These are phyloP conservation scores for Xylaria flabelliformis DNA, from an alignment of 495 filamentous ascomycete species.

Conservation along the genomic window DNA sequence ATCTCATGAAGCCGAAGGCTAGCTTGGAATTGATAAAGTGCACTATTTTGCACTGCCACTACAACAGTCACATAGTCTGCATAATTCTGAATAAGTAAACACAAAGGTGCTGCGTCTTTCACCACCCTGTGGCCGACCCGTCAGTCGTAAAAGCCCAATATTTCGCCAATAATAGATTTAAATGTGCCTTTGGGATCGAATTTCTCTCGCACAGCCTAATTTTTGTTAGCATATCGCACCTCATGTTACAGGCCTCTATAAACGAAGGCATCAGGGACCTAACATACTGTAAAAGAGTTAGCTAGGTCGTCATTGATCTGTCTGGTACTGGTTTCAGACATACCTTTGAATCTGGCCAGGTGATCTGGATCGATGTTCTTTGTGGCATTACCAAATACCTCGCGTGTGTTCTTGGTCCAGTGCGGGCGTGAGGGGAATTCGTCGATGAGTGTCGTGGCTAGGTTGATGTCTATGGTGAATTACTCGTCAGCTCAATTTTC, in stretches of 20 bases:
- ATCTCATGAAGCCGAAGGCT: not conserved
- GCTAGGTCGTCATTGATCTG: not conserved
- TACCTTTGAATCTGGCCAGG: slow-evolving; percentile 52
- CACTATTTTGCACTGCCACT: not conserved
- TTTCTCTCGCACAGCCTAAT: slow-evolving; percentile 29
- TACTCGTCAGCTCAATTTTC: slow-evolving; percentile 25
- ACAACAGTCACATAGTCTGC: not conserved
- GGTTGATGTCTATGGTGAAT: slow-evolving; percentile 41
- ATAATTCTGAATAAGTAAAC: not conserved
- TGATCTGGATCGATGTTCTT: slow-evolving; percentile 56
- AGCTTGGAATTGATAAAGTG: not conserved
- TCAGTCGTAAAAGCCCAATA: slow-evolving; percentile 49
- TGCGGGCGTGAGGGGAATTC: slow-evolving; percentile 57
- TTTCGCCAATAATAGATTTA: slow-evolving; percentile 55
- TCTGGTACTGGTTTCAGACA: slow-evolving; percentile 30
- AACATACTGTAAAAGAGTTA: slow-evolving; percentile 23
- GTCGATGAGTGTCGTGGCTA: slow-evolving; percentile 54
- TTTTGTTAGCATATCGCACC: not conserved
- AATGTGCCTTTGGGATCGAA: slow-evolving; percentile 57
- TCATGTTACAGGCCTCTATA: not conserved
- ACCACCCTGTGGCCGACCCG: too few species aligned
- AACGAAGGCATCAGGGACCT: not conserved
- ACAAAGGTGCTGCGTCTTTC: not conserved
- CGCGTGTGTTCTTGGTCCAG: slow-evolving; percentile 60
- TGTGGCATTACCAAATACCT: slow-evolving; percentile 49